Base-by-base conservation (phyloP, 179 eudicot species). In the Gypsophila paniculata region DNA sequence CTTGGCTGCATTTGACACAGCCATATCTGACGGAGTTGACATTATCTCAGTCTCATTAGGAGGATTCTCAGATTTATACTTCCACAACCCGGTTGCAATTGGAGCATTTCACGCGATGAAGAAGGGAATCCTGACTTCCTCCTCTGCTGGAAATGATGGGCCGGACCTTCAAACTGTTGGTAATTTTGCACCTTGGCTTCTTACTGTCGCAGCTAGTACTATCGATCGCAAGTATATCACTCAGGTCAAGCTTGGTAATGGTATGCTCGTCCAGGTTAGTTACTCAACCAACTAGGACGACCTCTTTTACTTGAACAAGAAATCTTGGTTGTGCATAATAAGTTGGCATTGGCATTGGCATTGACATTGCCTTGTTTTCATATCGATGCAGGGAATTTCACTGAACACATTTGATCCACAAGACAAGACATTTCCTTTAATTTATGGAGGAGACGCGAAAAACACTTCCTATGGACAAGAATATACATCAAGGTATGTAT, bases 1-100 rank as follows among this genome's bases (percentile, higher is more conserved):
- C 14, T 68, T 89, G 42, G 84, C 85, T 38, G 93, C 83, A 1
- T 85, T 89, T 65, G 90, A 89, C 46, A 79, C 84, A 34, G 94
- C 90, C 7, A 81, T 89, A 53, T 82, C 79, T 4, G 90, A 89
- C 78, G 94, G 90, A 3, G 90, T 89, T 15, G 93, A 89, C 26
- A 15, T 89, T 2, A 82, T 85, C 4, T 78, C 90, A 0, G 14
- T 86, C 3, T 89, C 93, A 0, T 15, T 85, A 0, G 85, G 81
- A 26, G 66, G 74, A 0, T 0, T 0, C 58, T 76, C 8, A n/a
- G n/a, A n/a, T n/a, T n/a, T n/a, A n/a, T 82, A 78, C 19, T 68
- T 74, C 18, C 14, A 52, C 0, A 87, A 89, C 74, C 4, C 68
- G 0, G 62, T 82, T 10, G 86, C 90, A 0, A 87, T 85, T 11